phyloP scores from a whole-genome alignment of 139 green algal species.

The Marvania coccoides region DNA sequence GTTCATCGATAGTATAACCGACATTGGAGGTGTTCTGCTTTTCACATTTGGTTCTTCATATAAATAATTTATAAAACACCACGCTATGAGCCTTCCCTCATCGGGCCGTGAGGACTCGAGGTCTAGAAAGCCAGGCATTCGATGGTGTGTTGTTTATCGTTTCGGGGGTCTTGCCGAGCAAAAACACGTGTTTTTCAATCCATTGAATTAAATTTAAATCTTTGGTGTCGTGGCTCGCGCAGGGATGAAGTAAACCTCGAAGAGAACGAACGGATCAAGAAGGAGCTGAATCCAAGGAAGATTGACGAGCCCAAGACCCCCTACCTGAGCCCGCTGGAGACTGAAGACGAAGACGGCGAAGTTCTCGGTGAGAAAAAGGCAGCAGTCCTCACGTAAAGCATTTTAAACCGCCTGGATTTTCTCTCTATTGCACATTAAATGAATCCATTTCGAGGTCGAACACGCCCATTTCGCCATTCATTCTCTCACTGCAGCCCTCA shows the following conservation, averaged over 20 bases:
- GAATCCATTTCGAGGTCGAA: too few relatives aligned
- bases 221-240: not conserved
- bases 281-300: constrained; percentile 30
- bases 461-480: not conserved
- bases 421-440: not conserved
- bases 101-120: not conserved
- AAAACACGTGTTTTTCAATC: not conserved
- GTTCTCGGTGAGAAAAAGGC: not conserved
- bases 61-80: too few relatives aligned
- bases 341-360: constrained; percentile 26
- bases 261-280: constrained; percentile 37
- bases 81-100: not conserved
- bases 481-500: not conserved
- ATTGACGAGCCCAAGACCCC: constrained; percentile 43
- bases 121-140: not conserved
- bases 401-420: not conserved
- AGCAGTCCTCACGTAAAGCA: not conserved
- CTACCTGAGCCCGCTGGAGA: constrained; percentile 19
- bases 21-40: too few relatives aligned
- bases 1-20: too few relatives aligned
- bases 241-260: constrained; percentile 41
- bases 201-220: not conserved
- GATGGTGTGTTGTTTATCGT: not conserved
- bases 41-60: too few relatives aligned
- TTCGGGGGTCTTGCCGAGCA: not conserved